Base-by-base conservation (phyloP, 352 stramenopile species). In the Pythium dissotocum region DNA sequence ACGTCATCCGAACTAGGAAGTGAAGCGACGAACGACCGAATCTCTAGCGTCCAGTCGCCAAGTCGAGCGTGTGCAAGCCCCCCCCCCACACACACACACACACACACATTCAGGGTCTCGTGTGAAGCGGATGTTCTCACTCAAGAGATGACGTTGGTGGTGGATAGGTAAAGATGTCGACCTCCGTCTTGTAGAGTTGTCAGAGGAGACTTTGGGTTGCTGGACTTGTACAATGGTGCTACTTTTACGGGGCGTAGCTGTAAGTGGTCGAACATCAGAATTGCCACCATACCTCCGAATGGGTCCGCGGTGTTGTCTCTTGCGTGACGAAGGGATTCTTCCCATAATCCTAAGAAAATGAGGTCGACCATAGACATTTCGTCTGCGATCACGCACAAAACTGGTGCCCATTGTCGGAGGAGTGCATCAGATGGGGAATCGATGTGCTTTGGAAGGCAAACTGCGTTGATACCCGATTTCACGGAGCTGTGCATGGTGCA, bases 321-420 rank as follows among this genome's bases (percentile, higher is more conserved):
- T 0, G 63, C 28, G 4, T 67, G n/a, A 0, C 36, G 61, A 3
- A 75, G 26, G 2, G 72, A 61, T 58, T 75, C 72, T 63, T 72
- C 67, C 67, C 71, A 77, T 2, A 77, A 26, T 0, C 71, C 64
- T 21, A 77, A 72, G 26, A 75, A 70, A 0, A 18, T 46, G 4
- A 78, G 32, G 49, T 73, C 62, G 21, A 57, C 56, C 67, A 78
- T 75, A 0, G 64, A 75, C 1, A 75, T 1, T 40, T 78, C 72
- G 32, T 78, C 72, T 0, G 57, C 72, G 16, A 78, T 56, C 0
- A 75, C 56, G 32, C 60, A 69, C 1, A 60, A 12, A 2, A 73
- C 58, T 2, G 67, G 67, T 6, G 65, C 67, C 67, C 72, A 75
- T 38, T 60, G 42, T 2, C 26, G 32, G 0, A 70, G 54, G 4